Conservation (phyloP, 495 filamentous ascomycete species). For the Chaetomium cochliodes region DNA sequence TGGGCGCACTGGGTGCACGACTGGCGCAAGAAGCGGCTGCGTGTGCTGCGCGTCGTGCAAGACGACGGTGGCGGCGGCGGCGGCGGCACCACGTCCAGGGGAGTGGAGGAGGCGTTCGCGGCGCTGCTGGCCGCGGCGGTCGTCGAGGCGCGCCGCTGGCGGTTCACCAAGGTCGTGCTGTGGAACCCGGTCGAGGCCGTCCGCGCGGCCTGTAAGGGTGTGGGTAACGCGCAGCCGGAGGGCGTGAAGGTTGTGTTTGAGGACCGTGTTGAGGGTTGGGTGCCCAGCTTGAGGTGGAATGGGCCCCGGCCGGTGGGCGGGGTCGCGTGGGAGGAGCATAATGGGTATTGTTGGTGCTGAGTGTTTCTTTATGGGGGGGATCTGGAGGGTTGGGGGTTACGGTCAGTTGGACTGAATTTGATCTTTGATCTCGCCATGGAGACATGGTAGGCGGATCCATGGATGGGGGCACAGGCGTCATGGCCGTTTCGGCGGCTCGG, state of each 20-base stretch:
- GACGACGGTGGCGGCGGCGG: slow-evolving; percentile 12
- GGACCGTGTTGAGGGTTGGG: slow-evolving; percentile 43
- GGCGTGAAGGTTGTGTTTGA: slow-evolving; percentile 41
- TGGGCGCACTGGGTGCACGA: slow-evolving; percentile 59
- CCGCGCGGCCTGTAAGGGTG: slow-evolving; percentile 33
- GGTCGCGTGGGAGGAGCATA: slow-evolving; percentile 78
- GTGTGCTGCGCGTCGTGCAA: slow-evolving; percentile 73
- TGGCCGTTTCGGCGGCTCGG: too few species aligned
- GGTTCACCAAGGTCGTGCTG: slow-evolving; percentile 40
- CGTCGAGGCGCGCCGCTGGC: slow-evolving; percentile 43
- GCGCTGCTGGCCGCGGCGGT: slow-evolving; percentile 45
- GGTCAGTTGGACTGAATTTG: background rate
- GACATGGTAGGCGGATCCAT: too few species aligned
- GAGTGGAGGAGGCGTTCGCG: slow-evolving; percentile 42
- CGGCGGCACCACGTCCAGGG: background rate
- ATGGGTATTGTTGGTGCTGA: slow-evolving; percentile 88
- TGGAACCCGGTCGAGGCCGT: slow-evolving; percentile 47
- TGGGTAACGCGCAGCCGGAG: slow-evolving; percentile 42
- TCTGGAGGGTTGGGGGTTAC: background rate
- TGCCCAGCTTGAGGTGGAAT: slow-evolving; percentile 51
- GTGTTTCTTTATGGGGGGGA: slow-evolving; percentile 1
- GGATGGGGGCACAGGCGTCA: too few species aligned
- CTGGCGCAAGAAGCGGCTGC: slow-evolving; percentile 60
- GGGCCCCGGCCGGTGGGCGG: slow-evolving; percentile 41
- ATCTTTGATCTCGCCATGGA: too few species aligned